Percentiles rank a stretch among this genome's conserved stretches.
Conservation (phyloP, 805 yeast genomes). For the Candida vartiovaarae region DNA sequence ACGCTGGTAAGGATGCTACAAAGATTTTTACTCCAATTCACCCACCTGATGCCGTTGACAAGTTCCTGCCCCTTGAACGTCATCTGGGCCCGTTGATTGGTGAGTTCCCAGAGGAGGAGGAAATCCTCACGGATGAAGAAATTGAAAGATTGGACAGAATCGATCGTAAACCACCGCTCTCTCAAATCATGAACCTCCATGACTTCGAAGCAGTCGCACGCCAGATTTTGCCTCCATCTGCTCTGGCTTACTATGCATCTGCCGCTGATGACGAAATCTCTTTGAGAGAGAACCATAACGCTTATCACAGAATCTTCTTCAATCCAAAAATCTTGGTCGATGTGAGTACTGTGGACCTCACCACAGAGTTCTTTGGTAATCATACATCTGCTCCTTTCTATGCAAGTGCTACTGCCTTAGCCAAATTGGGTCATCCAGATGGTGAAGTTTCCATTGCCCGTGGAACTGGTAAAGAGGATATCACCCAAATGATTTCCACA, state of each 20-base stretch:
- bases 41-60: slow-evolving; percentile 77
- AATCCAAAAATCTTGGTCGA: slow-evolving; percentile 79
- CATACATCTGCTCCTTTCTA: slow-evolving; percentile 73
- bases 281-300: slow-evolving; percentile 82
- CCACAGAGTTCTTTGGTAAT: slow-evolving; percentile 72
- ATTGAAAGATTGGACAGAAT: slow-evolving; percentile 33
- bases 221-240: slow-evolving; percentile 65
- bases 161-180: slow-evolving; percentile 58
- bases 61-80: slow-evolving; percentile 49
- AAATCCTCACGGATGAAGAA: slow-evolving; percentile 30
- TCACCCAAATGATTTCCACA: slow-evolving; percentile 90
- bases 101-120: slow-evolving; percentile 31
- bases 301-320: slow-evolving; percentile 83
- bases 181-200: slow-evolving; percentile 64
- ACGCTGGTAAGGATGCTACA: slow-evolving; percentile 82
- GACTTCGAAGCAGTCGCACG: slow-evolving; percentile 89
- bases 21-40: slow-evolving; percentile 84
- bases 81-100: slow-evolving; percentile 51
- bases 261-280: slow-evolving; percentile 93
- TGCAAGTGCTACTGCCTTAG: slow-evolving; percentile 87
- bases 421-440: slow-evolving; percentile 85
- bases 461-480: slow-evolving; percentile 66
- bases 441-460: slow-evolving; percentile 85
- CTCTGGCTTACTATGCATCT: slow-evolving; percentile 90
- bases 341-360: slow-evolving; percentile 63